Conservation (phyloP, 1,284 basidiomycete species). For the Ceratobasidium sp. region DNA sequence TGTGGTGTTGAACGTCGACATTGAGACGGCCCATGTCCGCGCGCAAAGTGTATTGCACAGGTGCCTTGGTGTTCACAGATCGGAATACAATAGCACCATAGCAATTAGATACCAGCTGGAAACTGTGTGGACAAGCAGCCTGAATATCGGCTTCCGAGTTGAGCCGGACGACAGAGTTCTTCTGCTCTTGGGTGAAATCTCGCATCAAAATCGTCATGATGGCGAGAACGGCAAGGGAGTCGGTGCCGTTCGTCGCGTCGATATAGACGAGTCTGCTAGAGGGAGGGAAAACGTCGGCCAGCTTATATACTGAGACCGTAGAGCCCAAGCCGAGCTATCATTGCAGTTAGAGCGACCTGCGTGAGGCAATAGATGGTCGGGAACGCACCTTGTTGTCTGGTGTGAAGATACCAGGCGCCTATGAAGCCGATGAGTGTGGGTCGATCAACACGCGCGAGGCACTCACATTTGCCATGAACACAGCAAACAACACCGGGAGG, state of each 20-base stretch:
- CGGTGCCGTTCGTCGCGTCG: slow-evolving; percentile 63
- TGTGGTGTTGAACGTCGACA: slow-evolving; percentile 69
- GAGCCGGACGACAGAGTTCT: slow-evolving; percentile 58
- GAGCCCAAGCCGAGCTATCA: slow-evolving; percentile 69
- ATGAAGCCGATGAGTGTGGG: slow-evolving; percentile 5
- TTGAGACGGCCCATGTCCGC: slow-evolving; percentile 69
- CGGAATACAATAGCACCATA: slow-evolving; percentile 72
- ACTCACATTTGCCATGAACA: slow-evolving; percentile 40
- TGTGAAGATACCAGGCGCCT: slow-evolving; percentile 62
- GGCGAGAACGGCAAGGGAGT: slow-evolving; percentile 58
- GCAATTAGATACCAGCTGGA: slow-evolving; percentile 71
- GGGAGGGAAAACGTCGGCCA: slow-evolving; percentile 61
- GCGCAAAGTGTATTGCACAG: slow-evolving; percentile 73
- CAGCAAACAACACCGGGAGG: slow-evolving; percentile 58
- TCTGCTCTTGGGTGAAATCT: slow-evolving; percentile 58
- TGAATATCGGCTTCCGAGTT: slow-evolving; percentile 60
- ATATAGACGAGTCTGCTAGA: slow-evolving; percentile 66
- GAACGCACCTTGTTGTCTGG: slow-evolving; percentile 63
- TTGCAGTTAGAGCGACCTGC: not conserved
- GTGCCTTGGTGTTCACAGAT: slow-evolving; percentile 49
- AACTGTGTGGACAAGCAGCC: slow-evolving; percentile 73
- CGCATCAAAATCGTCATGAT: slow-evolving; percentile 64
- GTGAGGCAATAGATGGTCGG: not conserved
- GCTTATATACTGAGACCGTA: slow-evolving; percentile 59
- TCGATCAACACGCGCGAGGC: not conserved